A percentile compares a stretch with the other conserved stretches of the same genome.
Evolutionary conservation across 2,329 filamentous ascomycete species (phyloP).

Genomic region (Zalaria obscura): DNA sequence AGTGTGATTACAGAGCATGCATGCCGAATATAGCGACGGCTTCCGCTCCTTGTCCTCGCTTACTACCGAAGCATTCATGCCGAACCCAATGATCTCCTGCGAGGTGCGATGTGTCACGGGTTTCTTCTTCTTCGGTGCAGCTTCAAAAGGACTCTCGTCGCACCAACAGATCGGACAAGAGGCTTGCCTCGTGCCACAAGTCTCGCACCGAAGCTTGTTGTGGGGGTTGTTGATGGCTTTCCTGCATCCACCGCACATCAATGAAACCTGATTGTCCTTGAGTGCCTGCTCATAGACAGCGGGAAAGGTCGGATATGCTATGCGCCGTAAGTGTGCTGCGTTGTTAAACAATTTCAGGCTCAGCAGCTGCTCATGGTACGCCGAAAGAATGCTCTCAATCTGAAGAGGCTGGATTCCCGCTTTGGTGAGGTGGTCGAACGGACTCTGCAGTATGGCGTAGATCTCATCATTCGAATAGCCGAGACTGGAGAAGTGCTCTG

Average conservation of each 20-base stretch:
- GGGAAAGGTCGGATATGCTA: conserved; percentile 40
- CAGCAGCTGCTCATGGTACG: conserved; percentile 43
- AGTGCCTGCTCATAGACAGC: conserved; percentile 43
- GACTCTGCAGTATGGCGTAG: conserved; percentile 24
- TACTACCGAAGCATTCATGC: background rate
- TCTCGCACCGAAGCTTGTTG: conserved; percentile 37
- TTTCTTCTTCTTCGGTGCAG: conserved; percentile 14
- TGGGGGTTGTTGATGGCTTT: conserved; percentile 39
- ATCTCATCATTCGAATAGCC: conserved; percentile 24
- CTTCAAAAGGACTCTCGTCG: conserved; percentile 26
- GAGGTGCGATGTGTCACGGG: conserved; percentile 6
- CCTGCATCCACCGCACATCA: conserved; percentile 42
- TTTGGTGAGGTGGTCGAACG: conserved; percentile 24
- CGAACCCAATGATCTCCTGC: conserved; percentile 1
- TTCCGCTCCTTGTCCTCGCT: conserved; percentile 5
- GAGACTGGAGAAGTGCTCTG: conserved; percentile 22
- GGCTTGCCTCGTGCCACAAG: conserved; percentile 29
- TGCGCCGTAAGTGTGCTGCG: conserved; percentile 41
- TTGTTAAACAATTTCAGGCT: conserved; percentile 31
- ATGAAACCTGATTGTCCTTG: conserved; percentile 38
- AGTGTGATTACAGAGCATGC: conserved; percentile 46
- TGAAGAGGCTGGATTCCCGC: conserved; percentile 35
- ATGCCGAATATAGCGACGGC: conserved; percentile 38
- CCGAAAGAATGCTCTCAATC: conserved; percentile 39
- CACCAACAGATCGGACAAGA: conserved; percentile 30